These are phyloP conservation scores for Entomortierella lignicola DNA, from an alignment of 192 early-diverging fungal genomes.

Conservation along the genomic window DNA sequence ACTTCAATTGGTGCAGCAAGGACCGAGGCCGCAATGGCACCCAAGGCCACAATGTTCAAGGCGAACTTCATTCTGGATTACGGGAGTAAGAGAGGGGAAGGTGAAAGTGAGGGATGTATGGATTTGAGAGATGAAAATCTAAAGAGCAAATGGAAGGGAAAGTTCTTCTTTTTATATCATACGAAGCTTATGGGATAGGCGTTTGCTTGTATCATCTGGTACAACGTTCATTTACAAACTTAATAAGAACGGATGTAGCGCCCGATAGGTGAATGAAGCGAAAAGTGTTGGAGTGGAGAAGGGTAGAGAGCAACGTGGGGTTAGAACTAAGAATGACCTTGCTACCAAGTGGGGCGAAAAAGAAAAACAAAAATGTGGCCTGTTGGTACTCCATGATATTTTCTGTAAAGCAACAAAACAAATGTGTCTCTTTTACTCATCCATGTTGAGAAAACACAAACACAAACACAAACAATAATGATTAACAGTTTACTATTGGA, in stretches of 20 bases:
- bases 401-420: conserved; percentile 5
- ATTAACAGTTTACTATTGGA: no score
- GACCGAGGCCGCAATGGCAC: conserved; percentile 23
- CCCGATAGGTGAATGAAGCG: no score
- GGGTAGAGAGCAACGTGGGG: background rate
- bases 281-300: no score
- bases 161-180: conserved; percentile 2
- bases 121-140: conserved; percentile 33
- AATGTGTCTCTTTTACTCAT: no score
- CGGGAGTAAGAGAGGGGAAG: background rate
- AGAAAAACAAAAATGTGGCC: conserved; percentile 6
- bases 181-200: background rate
- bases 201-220: background rate
- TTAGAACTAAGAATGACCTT: background rate
- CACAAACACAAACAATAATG: no score
- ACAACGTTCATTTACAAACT: no score
- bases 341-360: no score
- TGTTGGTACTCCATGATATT: background rate
- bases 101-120: background rate
- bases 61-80: conserved; percentile 38
- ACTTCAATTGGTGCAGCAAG: conserved; percentile 44
- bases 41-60: conserved; percentile 37
- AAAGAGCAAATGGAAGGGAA: conserved; percentile 1
- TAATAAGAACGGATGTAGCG: no score
- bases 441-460: no score